These are phyloP conservation scores for Dioscorea cayenensis DNA, from an alignment of 116 monocot genomes.

Conservation along the genomic window DNA sequence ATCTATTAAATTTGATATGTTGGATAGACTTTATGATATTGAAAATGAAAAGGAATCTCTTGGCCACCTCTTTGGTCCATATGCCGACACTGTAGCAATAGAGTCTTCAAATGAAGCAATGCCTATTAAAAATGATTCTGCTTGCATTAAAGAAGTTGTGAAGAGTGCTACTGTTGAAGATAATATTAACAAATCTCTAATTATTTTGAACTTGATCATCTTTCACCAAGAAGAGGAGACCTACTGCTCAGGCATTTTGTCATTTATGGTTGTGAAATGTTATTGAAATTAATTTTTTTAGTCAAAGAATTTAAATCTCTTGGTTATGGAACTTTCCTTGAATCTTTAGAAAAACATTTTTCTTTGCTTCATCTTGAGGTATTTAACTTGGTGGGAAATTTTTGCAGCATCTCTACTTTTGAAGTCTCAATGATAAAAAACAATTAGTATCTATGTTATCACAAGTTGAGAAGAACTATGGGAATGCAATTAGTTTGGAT, in stretches of 20 bases:
- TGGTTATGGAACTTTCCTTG: conserved; percentile 70
- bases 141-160: not conserved
- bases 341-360: conserved; percentile 54
- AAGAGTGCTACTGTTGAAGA: conserved; percentile 34
- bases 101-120: not conserved
- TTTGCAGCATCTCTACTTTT: conserved; percentile 14
- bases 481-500: conserved; percentile 15
- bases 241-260: not conserved
- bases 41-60: not conserved
- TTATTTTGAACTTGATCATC: conserved; percentile 34
- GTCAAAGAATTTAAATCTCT: conserved; percentile 59
- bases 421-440: conserved; percentile 33
- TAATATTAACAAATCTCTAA: conserved; percentile 42
- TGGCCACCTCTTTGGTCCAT: not conserved
- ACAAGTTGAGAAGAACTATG: conserved; percentile 39
- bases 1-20: not conserved
- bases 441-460: conserved; percentile 62
- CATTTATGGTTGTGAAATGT: conserved; percentile 21
- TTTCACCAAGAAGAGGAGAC: not conserved
- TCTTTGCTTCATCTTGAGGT: conserved; percentile 39
- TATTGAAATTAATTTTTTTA: conserved; percentile 60
- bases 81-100: not conserved
- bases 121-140: not conserved
- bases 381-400: conserved; percentile 13
- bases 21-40: not conserved